Conservation (phyloP, 2,329 filamentous ascomycete species). For the Cladosporium sp. region DNA sequence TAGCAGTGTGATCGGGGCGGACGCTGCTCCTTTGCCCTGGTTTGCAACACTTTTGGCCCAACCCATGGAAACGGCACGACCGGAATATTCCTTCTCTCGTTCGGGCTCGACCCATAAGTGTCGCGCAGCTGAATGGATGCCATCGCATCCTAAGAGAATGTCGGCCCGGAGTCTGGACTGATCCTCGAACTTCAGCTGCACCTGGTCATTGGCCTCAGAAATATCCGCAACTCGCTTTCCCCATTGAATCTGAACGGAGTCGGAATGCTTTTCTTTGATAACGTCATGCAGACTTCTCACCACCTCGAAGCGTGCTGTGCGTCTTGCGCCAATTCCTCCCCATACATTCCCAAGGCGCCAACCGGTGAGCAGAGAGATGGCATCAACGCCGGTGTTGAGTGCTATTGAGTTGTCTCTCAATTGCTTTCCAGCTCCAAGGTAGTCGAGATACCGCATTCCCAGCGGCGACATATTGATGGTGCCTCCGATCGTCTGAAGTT, state of each 20-base stretch:
- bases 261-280: not conserved
- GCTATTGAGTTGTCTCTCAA: slow-evolving; percentile 8
- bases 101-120: slow-evolving; percentile 41
- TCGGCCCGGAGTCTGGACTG: slow-evolving; percentile 37
- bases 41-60: slow-evolving; percentile 24
- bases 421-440: slow-evolving; percentile 12
- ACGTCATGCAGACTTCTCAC: slow-evolving; percentile 7
- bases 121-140: slow-evolving; percentile 56
- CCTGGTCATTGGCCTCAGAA: slow-evolving; percentile 24
- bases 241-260: slow-evolving; percentile 32
- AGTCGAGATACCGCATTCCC: slow-evolving; percentile 14
- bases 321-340: slow-evolving; percentile 2
- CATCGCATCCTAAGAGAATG: slow-evolving; percentile 55
- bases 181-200: slow-evolving; percentile 47
- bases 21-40: slow-evolving; percentile 20
- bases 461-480: slow-evolving; percentile 15
- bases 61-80: slow-evolving; percentile 38
- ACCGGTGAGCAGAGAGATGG: not conserved
- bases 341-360: slow-evolving; percentile 11
- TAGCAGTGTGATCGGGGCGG: slow-evolving; percentile 24
- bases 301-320: slow-evolving; percentile 9
- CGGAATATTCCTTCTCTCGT: slow-evolving; percentile 35
- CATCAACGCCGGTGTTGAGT: slow-evolving; percentile 11
- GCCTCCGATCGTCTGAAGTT: slow-evolving; percentile 14
- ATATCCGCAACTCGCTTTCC: slow-evolving; percentile 36